Conservation (phyloP, 805 yeast genomes). For the Candida pseudofarinosa region DNA sequence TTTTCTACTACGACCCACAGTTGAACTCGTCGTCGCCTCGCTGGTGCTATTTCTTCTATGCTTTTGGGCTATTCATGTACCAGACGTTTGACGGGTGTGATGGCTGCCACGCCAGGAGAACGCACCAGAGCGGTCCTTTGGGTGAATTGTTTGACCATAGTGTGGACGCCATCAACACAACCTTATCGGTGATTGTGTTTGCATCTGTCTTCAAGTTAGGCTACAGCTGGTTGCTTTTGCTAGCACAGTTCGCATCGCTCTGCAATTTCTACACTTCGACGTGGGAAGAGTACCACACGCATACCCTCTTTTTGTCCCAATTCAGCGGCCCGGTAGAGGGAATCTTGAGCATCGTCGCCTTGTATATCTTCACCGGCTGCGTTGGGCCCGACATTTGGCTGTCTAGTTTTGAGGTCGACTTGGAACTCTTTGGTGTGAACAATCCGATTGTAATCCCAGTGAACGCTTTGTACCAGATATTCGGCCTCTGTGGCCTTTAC, state of each 20-base stretch:
- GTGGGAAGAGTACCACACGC: slow-evolving; percentile 95
- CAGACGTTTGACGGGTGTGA: slow-evolving; percentile 97
- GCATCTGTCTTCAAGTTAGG: slow-evolving; percentile 78
- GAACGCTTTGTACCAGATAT: slow-evolving; percentile 40
- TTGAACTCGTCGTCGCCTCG: slow-evolving; percentile 58
- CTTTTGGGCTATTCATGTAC: slow-evolving; percentile 79
- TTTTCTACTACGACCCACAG: slow-evolving; percentile 70
- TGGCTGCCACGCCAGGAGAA: slow-evolving; percentile 91
- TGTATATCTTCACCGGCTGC: slow-evolving; percentile 61
- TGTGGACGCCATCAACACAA: slow-evolving; percentile 67
- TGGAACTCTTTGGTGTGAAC: slow-evolving; percentile 28
- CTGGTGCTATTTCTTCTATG: slow-evolving; percentile 76
- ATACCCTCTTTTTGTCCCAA: slow-evolving; percentile 67
- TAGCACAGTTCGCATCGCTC: slow-evolving; percentile 69
- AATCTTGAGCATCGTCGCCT: slow-evolving; percentile 54
- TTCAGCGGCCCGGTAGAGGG: slow-evolving; percentile 97
- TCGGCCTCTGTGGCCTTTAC: slow-evolving; percentile 52
- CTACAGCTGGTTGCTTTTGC: slow-evolving; percentile 52
- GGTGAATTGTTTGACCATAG: slow-evolving; percentile 96
- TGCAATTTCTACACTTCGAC: slow-evolving; percentile 85
- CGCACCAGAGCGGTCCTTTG: slow-evolving; percentile 91
- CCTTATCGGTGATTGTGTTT: slow-evolving; percentile 70
- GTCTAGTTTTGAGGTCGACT: slow-evolving; percentile 34
- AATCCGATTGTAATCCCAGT: slow-evolving; percentile 30
- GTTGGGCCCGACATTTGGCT: slow-evolving; percentile 72